Base-by-base conservation (phyloP, 2,329 filamentous ascomycete species). In the Colletotrichum tamarilloi region DNA sequence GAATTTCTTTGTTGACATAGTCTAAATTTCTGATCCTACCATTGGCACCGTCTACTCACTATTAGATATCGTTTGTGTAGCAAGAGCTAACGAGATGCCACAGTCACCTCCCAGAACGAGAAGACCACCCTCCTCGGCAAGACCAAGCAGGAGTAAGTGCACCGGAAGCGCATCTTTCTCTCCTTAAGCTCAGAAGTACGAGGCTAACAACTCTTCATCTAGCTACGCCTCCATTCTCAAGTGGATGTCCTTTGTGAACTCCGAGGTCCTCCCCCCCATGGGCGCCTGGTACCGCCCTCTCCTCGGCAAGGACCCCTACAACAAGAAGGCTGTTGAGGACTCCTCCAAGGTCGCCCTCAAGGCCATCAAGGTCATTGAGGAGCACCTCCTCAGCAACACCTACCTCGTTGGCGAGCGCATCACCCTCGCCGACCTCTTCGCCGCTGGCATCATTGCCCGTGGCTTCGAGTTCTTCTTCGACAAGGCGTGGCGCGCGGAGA, bases 61-160 rank as follows among this genome's bases (percentile, higher is more conserved):
- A 67, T 70, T 38, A 22, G 38, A 58, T 62, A 59, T 67, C 59
- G 32, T 56, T 53, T 68, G 24, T 30, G 42, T 19, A 55, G 28
- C 9, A 52, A 30, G 38, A 75, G 77, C 82, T 85, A 79, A 86
- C 80, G 70, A 66, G 60, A 60, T 49, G 28, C 35, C 77, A 75
- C 82, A 98, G 97, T 99, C 84, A 95, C 97, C 81, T 98, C 97
- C 80, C 97, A 99, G 89, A 99, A 99, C 86, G 97, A 98, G 93
- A 98, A 98, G 93, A 99, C 97, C 81, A 97, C 95, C 79, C 95
- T 99, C 78, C 92, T 99, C 80, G 97, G 97, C 83, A 98, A 98
- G 93, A 99, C 95, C 88, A 99, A 99, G 93, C 96, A 99, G 90
- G 97, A 99, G 92, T 95, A 87, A 84, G 89, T 83, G 72, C n/a